Evolutionary conservation across 805 yeast species (phyloP).

Genomic region (Lipomyces orientalis): DNA sequence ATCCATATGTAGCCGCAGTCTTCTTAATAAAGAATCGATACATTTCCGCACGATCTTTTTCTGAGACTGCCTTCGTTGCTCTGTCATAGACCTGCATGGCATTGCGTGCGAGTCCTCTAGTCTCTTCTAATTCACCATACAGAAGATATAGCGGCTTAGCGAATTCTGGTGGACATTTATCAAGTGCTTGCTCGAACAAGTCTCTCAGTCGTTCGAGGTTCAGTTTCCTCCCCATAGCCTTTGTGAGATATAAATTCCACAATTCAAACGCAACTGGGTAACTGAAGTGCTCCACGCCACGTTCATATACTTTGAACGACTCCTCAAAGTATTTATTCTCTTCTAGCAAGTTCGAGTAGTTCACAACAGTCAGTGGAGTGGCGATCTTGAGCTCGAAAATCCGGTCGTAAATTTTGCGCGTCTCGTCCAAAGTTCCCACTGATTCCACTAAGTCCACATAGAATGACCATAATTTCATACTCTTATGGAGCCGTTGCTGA

Average conservation of each 20-base stretch:
- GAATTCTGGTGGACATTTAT: slow-evolving; percentile 55
- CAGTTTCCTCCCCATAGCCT: slow-evolving; percentile 50
- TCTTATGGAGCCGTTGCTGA: slow-evolving; percentile 64
- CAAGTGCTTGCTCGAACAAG: slow-evolving; percentile 70
- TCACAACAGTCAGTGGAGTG: slow-evolving; percentile 68
- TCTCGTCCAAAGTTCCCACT: slow-evolving; percentile 47
- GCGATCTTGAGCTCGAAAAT: slow-evolving; percentile 65
- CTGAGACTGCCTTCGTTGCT: slow-evolving; percentile 48
- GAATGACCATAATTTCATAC: slow-evolving; percentile 70
- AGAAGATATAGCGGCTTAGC: slow-evolving; percentile 57
- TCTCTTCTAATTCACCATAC: slow-evolving; percentile 68
- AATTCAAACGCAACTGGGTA: slow-evolving; percentile 69
- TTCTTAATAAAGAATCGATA: slow-evolving; percentile 54
- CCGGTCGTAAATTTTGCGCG: slow-evolving; percentile 57
- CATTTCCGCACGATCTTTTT: slow-evolving; percentile 47
- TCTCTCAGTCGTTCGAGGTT: slow-evolving; percentile 67
- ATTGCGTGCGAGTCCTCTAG: slow-evolving; percentile 56
- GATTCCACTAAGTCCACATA: slow-evolving; percentile 74
- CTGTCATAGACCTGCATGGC: slow-evolving; percentile 56
- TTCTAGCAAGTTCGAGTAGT: slow-evolving; percentile 67
- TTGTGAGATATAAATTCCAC: slow-evolving; percentile 71
- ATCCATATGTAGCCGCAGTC: slow-evolving; percentile 50
- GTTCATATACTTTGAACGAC: slow-evolving; percentile 67
- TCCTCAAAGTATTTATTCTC: slow-evolving; percentile 54
- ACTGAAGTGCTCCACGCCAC: slow-evolving; percentile 65